Evolutionary conservation across 2,329 filamentous ascomycete genomes (phyloP).

Genomic region (Chaetomiaceae sp.): DNA sequence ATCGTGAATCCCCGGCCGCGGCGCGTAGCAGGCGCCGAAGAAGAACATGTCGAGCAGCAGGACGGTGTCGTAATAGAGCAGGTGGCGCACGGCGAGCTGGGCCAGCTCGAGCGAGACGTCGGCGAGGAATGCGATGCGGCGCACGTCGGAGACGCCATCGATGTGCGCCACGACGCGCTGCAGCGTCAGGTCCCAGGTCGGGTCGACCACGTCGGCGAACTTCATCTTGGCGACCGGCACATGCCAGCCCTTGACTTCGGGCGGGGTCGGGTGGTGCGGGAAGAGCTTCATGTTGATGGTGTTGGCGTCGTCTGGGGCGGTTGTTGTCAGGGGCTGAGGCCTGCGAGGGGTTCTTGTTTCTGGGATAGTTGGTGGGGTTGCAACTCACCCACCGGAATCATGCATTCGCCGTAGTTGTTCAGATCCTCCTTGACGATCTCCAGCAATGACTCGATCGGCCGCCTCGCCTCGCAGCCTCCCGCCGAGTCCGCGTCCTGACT

Average conservation of each 20-base stretch:
- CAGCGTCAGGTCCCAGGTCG: conserved; percentile 70
- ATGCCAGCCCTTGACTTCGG: conserved; percentile 77
- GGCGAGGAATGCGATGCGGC: conserved; percentile 76
- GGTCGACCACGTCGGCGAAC: conserved; percentile 56
- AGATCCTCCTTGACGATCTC: conserved; percentile 78
- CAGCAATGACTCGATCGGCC: conserved; percentile 76
- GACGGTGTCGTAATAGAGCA: conserved; percentile 89
- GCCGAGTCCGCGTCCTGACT: conserved; percentile 49
- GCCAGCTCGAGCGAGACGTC: conserved; percentile 84
- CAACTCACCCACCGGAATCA: conserved; percentile 81
- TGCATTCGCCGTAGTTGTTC: conserved; percentile 96
- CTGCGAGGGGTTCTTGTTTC: neutral
- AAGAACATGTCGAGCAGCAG: conserved; percentile 92
- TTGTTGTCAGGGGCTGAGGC: conserved; percentile 12
- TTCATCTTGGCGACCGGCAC: conserved; percentile 74
- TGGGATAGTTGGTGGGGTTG: neutral
- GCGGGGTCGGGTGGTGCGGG: conserved; percentile 70
- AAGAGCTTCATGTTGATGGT: conserved; percentile 96
- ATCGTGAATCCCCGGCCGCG: conserved; percentile 67
- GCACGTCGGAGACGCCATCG: conserved; percentile 84
- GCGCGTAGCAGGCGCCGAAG: conserved; percentile 85
- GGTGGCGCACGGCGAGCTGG: conserved; percentile 77
- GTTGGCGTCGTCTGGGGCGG: conserved; percentile 69
- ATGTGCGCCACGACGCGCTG: conserved; percentile 77
- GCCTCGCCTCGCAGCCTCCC: conserved; percentile 35